A percentile compares a stretch with the other conserved stretches of the same genome.
phyloP scores from a whole-genome alignment of 306 rosid genomes.

The Hylodesmum podocarpum region DNA sequence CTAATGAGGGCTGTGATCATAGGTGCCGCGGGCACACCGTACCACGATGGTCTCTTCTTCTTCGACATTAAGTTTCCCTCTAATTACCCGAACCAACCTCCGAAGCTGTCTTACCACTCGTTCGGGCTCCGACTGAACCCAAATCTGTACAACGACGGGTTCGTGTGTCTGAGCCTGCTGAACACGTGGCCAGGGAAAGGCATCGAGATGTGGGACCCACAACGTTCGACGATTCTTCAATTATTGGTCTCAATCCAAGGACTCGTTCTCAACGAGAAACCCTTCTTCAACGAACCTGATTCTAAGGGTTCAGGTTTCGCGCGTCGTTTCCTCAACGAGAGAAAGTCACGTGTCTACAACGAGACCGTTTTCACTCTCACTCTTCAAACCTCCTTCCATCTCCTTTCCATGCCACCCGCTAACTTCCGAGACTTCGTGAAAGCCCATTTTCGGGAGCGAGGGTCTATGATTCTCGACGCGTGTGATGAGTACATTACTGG shows the following conservation, averaged over 20 bases:
- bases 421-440: no score
- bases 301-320: no score
- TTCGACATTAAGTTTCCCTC: slow-evolving; percentile 49
- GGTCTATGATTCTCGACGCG: no score
- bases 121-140: slow-evolving; percentile 45
- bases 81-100: slow-evolving; percentile 48
- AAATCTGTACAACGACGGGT: slow-evolving; percentile 34
- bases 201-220: slow-evolving; percentile 44
- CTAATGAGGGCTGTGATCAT: slow-evolving; percentile 45
- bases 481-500: no score
- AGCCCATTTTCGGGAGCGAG: no score
- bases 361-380: slow-evolving; percentile 35
- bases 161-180: slow-evolving; percentile 51
- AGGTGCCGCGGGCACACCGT: slow-evolving; percentile 61
- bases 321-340: background rate
- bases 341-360: slow-evolving; percentile 31
- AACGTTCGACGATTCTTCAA: slow-evolving; percentile 49
- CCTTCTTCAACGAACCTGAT: slow-evolving; percentile 64
- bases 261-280: slow-evolving; percentile 50
- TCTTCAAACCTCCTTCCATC: no score
- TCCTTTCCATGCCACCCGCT: no score
- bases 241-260: slow-evolving; percentile 56
- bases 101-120: slow-evolving; percentile 36
- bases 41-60: slow-evolving; percentile 59
- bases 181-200: slow-evolving; percentile 43